Evolutionary conservation across 148 eudicot species (phyloP), one percentile per base, ranked within the genome.

Genomic region (Talinum fruticosum): DNA sequence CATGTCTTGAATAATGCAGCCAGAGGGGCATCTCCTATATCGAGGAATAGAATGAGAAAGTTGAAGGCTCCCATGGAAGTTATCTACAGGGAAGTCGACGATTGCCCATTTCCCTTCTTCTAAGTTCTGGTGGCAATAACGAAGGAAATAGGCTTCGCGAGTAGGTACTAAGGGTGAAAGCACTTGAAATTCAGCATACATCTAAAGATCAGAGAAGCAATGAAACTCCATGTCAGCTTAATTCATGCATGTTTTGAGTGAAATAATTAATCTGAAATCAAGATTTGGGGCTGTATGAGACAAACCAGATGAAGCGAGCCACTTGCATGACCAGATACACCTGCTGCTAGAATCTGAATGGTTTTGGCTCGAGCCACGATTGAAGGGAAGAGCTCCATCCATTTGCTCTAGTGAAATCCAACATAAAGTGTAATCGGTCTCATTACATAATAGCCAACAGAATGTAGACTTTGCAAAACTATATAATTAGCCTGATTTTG

Each of bases 1-100:
- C 99, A 93, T 91, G 84, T 96, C 99, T 82, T 93, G 95, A 79
- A 96, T 90, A 81, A 96, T 75, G 85, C 97, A 93, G 12, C 99
- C 99, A 0, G 99, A 93, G 79, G 99, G 95, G 41, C 92, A 81
- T 86, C 93, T 87, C 76, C 82, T 88, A 85, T 89, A 96, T 47
- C 82, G 83, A 37, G 92, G 86, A 47, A 87, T 78, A 4, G 84
- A 28, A 66, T 85, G 81, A 71, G 89, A 75, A 18, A 79, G 72
- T 72, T 76, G 85, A 71, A 82, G 79, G 77, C 71, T 79, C 10
- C 83, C 90, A 10, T 87, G 87, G 75, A 91, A 87, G 74, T 62
- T 89, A 54, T 96, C 98, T 0, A 93, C 79, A 1, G 98, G 98
- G 76, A 93, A 96, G 89, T 96, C 98, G 28, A 96, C 97, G 8